Evolutionary conservation across 139 green algal genomes (phyloP), one percentile per base, ranked within the genome.

Genomic region (Ulvella scutata): DNA sequence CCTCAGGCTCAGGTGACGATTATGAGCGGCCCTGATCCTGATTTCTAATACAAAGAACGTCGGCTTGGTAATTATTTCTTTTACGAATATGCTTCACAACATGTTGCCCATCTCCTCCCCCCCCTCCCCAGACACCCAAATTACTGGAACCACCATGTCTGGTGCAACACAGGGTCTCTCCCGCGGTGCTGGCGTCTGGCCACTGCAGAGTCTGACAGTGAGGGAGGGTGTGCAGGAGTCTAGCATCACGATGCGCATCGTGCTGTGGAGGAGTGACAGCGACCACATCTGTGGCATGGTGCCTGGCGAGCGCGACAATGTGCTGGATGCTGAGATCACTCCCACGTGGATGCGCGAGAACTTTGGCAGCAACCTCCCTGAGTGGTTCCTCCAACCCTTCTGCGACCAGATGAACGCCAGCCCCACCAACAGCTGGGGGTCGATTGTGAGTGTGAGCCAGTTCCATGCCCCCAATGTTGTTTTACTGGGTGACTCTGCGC

Each of bases 401-500:
- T 67, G 51, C 51, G 51, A 67, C 51, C 51, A 67, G 51, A 36
- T 67, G n/a, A 67, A 67, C 20, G 28, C 39, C 37, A 43, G 33
- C 37, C 73, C 4, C 36, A 28, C 31, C 39, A 67, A 3, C 40
- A 61, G 43, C 33, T 17, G 21, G 29, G 4, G 35, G 3, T 4
- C 37, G 43, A 79, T 78, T 21, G 0, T 77, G 35, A 74, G 76
- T 37, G 79, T 74, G 67, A 43, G 3, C 23, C 75, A 79, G 62
- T 75, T 82, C 43, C 37, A 79, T 29, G 78, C 67, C 35, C 78
- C 78, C 2, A 38, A 72, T 4, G 3, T 38, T 3, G 62, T 79
- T 43, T 67, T 82, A 37, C 9, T 82, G 43, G 78, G 78, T 23
- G 78, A 82, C 75, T 61, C 75, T 21, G 78, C 78, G 43, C 78